Evolutionary conservation across 257 asterid genomes (phyloP), one percentile per base, ranked within the genome.

Genomic region (Anisodus tanguticus): DNA sequence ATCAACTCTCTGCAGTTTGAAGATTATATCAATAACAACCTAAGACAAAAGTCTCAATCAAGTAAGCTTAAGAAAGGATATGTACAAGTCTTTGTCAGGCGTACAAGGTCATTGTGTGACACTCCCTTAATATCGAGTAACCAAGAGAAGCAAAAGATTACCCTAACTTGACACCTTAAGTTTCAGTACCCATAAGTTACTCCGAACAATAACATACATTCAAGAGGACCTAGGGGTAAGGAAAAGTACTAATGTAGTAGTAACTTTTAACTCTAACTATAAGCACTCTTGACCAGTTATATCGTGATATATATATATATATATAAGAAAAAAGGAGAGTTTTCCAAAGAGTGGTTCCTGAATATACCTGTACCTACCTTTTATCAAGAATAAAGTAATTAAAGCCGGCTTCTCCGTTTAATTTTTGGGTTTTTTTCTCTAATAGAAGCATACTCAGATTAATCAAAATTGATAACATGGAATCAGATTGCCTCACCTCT

Each of bases 401-500:
- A 45, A 12, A 49, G 81, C 60, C 3, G 62, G 62, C 45, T 22
- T 74, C 62, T 22, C 45, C n/a, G 49, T 74, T 22, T 12, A 11
- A 49, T 6, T 35, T 19, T 12, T 47, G n/a, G 2, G 15, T 13
- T 19, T 0, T 19, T 39, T 71, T 63, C 9, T 0, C 31, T 9
- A 3, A 35, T 15, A 77, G 45, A 77, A 13, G 16, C 26, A 77
- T 77, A 12, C 8, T 31, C 16, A 16, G 49, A 53, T 53, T 26
- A 77, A 77, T 77, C 49, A 53, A 8, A 7, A 85, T 41, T 16
- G 3, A 69, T 15, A 9, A 79, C 17, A 78, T 59, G 41, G 41
- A 74, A 85, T 55, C 45, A 26, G 39, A 35, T 9, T 19, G 66
- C 12, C 88, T 84, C 88, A 94, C 98, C 99, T 93, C 93, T 90